Evolutionary conservation across 208 protist genomes (phyloP).

Genomic region (Wallacemonas sp.): DNA sequence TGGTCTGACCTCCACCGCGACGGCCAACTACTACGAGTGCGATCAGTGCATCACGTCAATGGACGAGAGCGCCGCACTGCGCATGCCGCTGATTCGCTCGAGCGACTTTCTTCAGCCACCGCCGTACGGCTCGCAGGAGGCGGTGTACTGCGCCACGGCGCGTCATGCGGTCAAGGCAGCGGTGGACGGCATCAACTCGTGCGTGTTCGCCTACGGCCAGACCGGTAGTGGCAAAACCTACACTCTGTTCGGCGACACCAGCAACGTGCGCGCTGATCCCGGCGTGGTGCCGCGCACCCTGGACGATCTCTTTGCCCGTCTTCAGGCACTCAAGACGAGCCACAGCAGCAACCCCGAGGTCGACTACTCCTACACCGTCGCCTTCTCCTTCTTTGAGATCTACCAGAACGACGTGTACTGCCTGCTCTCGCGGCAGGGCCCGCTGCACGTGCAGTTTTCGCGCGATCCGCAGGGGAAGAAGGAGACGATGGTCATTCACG

Average conservation of each 20-base stretch:
- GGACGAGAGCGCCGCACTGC: slow-evolving; percentile 49
- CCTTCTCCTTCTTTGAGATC: slow-evolving; percentile 79
- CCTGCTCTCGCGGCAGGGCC: slow-evolving; percentile 68
- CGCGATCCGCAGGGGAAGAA: slow-evolving; percentile 49
- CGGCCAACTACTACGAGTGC: slow-evolving; percentile 73
- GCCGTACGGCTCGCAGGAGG: slow-evolving; percentile 67
- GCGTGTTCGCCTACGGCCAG: slow-evolving; percentile 89
- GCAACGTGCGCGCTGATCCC: slow-evolving; percentile 55
- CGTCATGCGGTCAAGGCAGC: slow-evolving; percentile 68
- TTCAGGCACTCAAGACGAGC: slow-evolving; percentile 43
- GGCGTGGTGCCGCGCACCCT: slow-evolving; percentile 75
- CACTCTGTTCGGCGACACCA: slow-evolving; percentile 80
- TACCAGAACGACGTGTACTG: slow-evolving; percentile 83
- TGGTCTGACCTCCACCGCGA: slow-evolving; percentile 44
- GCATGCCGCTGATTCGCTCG: slow-evolving; percentile 65
- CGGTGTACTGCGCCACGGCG: slow-evolving; percentile 71
- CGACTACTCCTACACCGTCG: slow-evolving; percentile 69
- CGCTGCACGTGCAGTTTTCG: slow-evolving; percentile 61
- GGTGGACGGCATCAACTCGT: slow-evolving; percentile 87
- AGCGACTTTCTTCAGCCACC: slow-evolving; percentile 73
- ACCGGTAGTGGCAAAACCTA: slow-evolving; percentile 88
- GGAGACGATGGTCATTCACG: slow-evolving; percentile 68
- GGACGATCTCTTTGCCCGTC: slow-evolving; percentile 63
- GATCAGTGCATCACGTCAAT: slow-evolving; percentile 67
- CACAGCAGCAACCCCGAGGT: slow-evolving; percentile 36